These are phyloP conservation scores for Cytospora mali DNA, from an alignment of 2,329 filamentous ascomycete species.

Conservation along the genomic window DNA sequence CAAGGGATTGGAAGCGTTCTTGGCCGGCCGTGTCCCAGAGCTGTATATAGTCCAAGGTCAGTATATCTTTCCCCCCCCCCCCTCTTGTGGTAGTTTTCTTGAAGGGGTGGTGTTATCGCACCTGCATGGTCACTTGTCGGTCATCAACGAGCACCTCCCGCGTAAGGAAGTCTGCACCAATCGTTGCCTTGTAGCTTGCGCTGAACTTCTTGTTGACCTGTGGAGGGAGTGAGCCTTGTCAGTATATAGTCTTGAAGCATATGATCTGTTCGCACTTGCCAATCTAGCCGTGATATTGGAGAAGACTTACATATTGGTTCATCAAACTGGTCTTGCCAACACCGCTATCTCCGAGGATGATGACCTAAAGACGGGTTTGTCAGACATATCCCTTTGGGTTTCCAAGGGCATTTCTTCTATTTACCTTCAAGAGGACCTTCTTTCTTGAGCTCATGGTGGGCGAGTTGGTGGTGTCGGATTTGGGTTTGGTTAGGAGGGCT, in stretches of 20 bases:
- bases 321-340: conserved; percentile 99
- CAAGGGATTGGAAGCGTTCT: conserved; percentile 95
- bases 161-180: conserved; percentile 96
- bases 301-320: conserved; percentile 96
- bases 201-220: conserved; percentile 99
- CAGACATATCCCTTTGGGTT: conserved; percentile 23
- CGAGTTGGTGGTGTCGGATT: conserved; percentile 7
- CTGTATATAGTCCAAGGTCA: conserved; percentile 47
- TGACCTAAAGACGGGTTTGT: conserved; percentile 65
- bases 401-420: conserved; percentile 4
- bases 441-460: conserved; percentile 75
- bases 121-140: conserved; percentile 94
- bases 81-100: neutral
- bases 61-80: neutral
- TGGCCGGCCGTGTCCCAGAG: conserved; percentile 98
- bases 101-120: conserved; percentile 23
- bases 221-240: conserved; percentile 21
- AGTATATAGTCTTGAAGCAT: conserved; percentile 3
- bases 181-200: conserved; percentile 98
- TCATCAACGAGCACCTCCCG: conserved; percentile 98
- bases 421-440: conserved; percentile 89
- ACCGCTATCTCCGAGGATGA: conserved; percentile 97
- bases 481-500: neutral
- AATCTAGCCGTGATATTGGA: conserved; percentile 16
- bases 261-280: neutral